Base-by-base conservation (phyloP, 257 asterid species). In the Handroanthus guayacan region DNA sequence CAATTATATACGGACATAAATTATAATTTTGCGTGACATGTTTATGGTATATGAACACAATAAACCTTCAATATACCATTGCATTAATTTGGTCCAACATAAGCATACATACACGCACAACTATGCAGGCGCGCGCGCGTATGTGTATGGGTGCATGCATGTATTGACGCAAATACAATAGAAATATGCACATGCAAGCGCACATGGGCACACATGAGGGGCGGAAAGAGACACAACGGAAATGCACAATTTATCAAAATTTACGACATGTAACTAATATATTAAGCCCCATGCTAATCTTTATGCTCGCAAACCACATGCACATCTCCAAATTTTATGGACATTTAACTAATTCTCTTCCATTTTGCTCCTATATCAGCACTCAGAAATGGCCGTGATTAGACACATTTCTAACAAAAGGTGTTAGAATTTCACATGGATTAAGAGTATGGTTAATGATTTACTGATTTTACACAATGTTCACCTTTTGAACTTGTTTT, bases 201-300 rank as follows among this genome's bases (percentile, higher is more conserved):
- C 72, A 67, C 72, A 67, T 67, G 72, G 72, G 17, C 43, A 60
- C 37, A 56, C 62, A 56, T 56, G 37, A 56, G 20, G 9, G 62
- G 62, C 69, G 38, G 13, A 9, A 4, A 13, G 68, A 64, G 56
- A n/a, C 36, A 13, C 65, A 34, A 31, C 4, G 5, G 67, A 61
- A 17, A 31, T 61, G 47, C 45, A 61, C 67, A 11, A 34, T 54
- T 54, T 12, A 2, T 31, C 31, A n/a, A 54, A n/a, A n/a, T 54
- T 54, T 7, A 47, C 3, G 52, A 47, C 52, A 8, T 47, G 1
- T 47, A 47, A 47, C 52, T 41, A 13, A 47, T 25, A 47, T 47
- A 47, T 47, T 47, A 11, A 47, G 1, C 10, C 47, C 57, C 20
- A 51, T 51, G 20, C 57, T 14, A 9, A 57, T 20, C 14, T 57